phyloP scores from a whole-genome alignment of 2,329 filamentous ascomycete species.

The Calonectria multiphialidica region DNA sequence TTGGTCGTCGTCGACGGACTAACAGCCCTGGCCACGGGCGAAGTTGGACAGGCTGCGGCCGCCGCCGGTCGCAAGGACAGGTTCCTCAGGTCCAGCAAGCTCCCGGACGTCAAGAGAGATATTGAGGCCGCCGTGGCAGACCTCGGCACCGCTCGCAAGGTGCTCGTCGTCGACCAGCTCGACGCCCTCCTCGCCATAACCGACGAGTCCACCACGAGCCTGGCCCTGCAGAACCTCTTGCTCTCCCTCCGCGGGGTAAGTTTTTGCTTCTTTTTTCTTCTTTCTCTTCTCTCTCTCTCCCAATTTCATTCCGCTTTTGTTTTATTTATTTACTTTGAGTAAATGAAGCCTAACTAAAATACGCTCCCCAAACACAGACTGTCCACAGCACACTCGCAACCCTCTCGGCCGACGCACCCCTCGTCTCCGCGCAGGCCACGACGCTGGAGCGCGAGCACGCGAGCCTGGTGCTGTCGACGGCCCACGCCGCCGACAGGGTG shows the following conservation, averaged over 20 bases:
- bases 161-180: constrained; percentile 76
- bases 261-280: constrained; percentile 33
- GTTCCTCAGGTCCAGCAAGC: constrained; percentile 46
- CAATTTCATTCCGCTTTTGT: too few species aligned
- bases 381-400: constrained; percentile 76
- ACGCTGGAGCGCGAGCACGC: constrained; percentile 78
- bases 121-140: constrained; percentile 55
- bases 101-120: constrained; percentile 53
- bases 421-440: constrained; percentile 72
- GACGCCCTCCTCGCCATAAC: constrained; percentile 74
- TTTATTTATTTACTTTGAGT: too few species aligned
- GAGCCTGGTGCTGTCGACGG: constrained; percentile 76
- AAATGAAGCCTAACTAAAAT: too few species aligned
- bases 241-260: constrained; percentile 73
- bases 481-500: constrained; percentile 81
- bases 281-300: too few species aligned
- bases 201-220: constrained; percentile 57
- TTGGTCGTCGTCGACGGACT: constrained; percentile 85
- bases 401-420: constrained; percentile 78
- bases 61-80: constrained; percentile 26
- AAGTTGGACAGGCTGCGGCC: background rate
- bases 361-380: constrained; percentile 63
- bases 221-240: constrained; percentile 67
- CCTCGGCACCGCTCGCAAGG: constrained; percentile 50
- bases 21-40: constrained; percentile 63